Evolutionary conservation across 768 basidiomycete genomes (phyloP), one percentile per base, ranked within the genome.

Genomic region (Amanita molliuscula): DNA sequence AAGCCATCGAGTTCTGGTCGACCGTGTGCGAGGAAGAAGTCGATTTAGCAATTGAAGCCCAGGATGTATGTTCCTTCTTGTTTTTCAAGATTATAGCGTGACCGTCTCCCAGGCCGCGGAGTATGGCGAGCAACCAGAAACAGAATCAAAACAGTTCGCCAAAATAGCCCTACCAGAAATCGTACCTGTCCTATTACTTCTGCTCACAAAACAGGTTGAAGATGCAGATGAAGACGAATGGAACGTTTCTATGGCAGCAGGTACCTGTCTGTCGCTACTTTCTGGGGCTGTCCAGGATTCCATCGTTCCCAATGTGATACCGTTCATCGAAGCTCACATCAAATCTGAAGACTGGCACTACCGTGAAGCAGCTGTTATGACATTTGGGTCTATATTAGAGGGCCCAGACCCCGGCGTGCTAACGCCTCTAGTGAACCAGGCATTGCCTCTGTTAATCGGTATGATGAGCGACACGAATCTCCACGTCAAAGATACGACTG

Each of bases 1-100:
- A 99, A 65, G 96, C 96, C 20, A 85, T 99, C 47, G 96, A 99
- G 62, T 99, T 99, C 67, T 99, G 96, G 96, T 94, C 94, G 4
- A 97, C 95, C 6, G 95, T 98, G 1, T 97, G 93, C 60, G 95
- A 99, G 63, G 91, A 96, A 64, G 96, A 99, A 65, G 82, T 92
- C 20, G 94, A 97, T 51, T 73, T 97, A 43, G 83, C 86, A 16
- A 76, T 91, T 56, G 94, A 97, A 61, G 88, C 88, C 1, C 84
- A 89, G 54, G 95, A 97, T 73, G 91, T 90, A 60, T 49, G 72
- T 62, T 9, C 23, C n/a, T 36, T 45, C 6, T 21, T n/a, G 18
- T 23, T 34, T 34, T 20, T 8, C 29, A n/a, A 4, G 23, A 21
- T 15, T 33, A 23, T 50, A 40, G 37, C 47, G 59, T 37, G 59